phyloP scores from a whole-genome alignment of 805 yeast genomes.

The Wickerhamomyces bisporus region DNA sequence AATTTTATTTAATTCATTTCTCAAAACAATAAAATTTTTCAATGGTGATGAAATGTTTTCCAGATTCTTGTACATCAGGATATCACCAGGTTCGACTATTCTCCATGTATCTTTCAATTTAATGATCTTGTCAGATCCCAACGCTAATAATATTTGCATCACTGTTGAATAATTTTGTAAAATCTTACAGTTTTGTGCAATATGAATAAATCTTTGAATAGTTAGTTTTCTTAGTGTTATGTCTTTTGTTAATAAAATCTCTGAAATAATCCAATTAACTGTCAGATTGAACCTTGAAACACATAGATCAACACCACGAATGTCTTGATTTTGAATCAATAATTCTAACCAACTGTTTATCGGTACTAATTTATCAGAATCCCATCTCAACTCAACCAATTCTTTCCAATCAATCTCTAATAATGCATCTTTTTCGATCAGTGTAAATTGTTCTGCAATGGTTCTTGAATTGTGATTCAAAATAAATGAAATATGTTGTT shows the following conservation, averaged over 20 bases:
- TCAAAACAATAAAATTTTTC: conserved; percentile 62
- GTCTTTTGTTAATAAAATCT: conserved; percentile 65
- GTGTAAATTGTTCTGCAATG: conserved; percentile 77
- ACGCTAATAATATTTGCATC: conserved; percentile 81
- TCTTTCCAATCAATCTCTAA: conserved; percentile 91
- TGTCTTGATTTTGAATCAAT: conserved; percentile 48
- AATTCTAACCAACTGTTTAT: conserved; percentile 82
- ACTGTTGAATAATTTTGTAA: conserved; percentile 82
- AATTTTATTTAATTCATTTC: conserved; percentile 57
- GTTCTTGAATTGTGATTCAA: conserved; percentile 62
- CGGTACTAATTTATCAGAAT: conserved; percentile 51
- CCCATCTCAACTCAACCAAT: conserved; percentile 72
- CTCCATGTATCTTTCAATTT: conserved; percentile 70
- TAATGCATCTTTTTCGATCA: conserved; percentile 79
- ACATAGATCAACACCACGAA: conserved; percentile 76
- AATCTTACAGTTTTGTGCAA: conserved; percentile 68
- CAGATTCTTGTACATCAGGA: conserved; percentile 57
- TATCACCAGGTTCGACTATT: conserved; percentile 65
- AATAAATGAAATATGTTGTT: conserved; percentile 75
- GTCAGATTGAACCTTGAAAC: conserved; percentile 82
- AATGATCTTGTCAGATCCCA: conserved; percentile 60
- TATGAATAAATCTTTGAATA: conserved; percentile 80
- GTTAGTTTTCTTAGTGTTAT: conserved; percentile 58
- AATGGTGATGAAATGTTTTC: conserved; percentile 71
- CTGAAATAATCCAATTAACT: conserved; percentile 90